Conservation (phyloP, 164 flowering plant genomes). For the Santalum album region DNA sequence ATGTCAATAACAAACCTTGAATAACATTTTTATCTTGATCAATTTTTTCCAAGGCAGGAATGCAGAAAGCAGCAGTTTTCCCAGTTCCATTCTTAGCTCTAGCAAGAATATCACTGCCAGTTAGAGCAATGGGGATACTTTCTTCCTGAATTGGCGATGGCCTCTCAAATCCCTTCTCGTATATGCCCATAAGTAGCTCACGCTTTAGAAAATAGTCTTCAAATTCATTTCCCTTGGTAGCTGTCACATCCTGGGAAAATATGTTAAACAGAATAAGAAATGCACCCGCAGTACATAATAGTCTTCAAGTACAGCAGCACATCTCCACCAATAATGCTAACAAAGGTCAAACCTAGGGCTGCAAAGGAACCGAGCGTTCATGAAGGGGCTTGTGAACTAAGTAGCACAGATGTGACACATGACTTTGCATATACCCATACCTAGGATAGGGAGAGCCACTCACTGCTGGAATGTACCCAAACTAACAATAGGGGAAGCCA, state of each 20-base stretch:
- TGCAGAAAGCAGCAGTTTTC: constrained; percentile 97
- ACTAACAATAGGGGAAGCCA: too few species aligned
- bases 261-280: constrained; percentile 6
- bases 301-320: not conserved
- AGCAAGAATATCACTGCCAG: constrained; percentile 98
- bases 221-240: constrained; percentile 98
- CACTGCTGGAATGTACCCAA: too few species aligned
- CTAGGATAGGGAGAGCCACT: too few species aligned
- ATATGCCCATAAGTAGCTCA: constrained; percentile 95
- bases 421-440: too few species aligned
- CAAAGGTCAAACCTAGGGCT: too few species aligned
- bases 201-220: constrained; percentile 97
- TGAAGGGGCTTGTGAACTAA: too few species aligned
- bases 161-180: constrained; percentile 97
- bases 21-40: constrained; percentile 90
- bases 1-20: constrained; percentile 55
- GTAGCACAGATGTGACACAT: too few species aligned
- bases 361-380: too few species aligned
- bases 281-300: not conserved
- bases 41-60: constrained; percentile 96
- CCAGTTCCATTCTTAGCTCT: constrained; percentile 99
- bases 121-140: constrained; percentile 96
- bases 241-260: constrained; percentile 83
- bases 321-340: not conserved
- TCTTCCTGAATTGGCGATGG: constrained; percentile 99